Evolutionary conservation across 371 early-diverging fungal genomes (phyloP).

Genomic region (Mortierella sp.): DNA sequence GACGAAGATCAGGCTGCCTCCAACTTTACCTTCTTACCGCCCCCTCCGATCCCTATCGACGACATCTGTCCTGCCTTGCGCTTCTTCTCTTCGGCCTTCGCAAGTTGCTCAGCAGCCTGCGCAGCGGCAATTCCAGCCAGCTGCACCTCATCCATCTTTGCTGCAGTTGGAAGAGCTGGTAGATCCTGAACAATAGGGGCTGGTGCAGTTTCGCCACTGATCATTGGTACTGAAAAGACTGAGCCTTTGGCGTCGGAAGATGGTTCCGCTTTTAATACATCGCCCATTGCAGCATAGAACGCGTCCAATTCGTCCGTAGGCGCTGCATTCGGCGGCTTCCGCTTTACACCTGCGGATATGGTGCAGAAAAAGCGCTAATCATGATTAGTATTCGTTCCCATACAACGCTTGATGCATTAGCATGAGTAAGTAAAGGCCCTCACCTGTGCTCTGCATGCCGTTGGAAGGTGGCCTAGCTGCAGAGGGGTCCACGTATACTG

Average conservation of each 20-base stretch:
- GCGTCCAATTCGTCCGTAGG: constrained; percentile 37
- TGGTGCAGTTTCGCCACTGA: not conserved
- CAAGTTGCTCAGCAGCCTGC: constrained; percentile 49
- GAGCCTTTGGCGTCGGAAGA: not conserved
- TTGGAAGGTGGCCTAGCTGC: not conserved
- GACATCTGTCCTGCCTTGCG: constrained; percentile 31
- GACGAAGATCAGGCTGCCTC: not conserved
- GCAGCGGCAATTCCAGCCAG: constrained; percentile 53
- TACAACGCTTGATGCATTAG: too few relatives aligned
- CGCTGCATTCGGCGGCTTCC: not conserved
- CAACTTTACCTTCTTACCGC: constrained; percentile 43
- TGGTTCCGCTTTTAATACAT: constrained; percentile 25
- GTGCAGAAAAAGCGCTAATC: too few relatives aligned
- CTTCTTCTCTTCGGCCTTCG: constrained; percentile 45
- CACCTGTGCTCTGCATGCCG: constrained; percentile 1
- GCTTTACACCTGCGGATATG: constrained; percentile 2
- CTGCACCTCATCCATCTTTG: constrained; percentile 41
- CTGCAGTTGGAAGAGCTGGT: constrained; percentile 38
- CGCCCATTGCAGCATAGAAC: constrained; percentile 45
- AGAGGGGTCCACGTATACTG: constrained; percentile 18
- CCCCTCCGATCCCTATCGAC: constrained; percentile 40
- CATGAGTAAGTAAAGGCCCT: not conserved
- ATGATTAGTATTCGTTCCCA: not conserved
- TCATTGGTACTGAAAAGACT: constrained; percentile 28
- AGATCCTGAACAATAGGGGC: constrained; percentile 21